A percentile compares a stretch with the other conserved stretches of the same genome.
These are phyloP conservation scores for Rubroshorea leprosula DNA, from an alignment of 345 rosid genomes.

Conservation along the genomic window DNA sequence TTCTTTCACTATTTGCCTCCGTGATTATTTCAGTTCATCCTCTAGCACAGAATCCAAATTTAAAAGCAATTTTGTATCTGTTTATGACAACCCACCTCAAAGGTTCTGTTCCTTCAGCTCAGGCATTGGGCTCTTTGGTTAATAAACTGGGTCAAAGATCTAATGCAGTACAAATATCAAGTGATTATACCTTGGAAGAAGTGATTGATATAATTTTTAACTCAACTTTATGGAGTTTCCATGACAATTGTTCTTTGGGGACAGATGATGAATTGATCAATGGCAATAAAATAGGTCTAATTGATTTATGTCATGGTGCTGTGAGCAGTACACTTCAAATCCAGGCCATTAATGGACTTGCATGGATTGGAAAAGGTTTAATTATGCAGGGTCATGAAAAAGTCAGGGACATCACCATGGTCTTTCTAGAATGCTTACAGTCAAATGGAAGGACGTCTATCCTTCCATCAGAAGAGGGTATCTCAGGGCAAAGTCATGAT, in stretches of 20 bases:
- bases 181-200: constrained; percentile 54
- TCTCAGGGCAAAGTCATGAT: constrained; percentile 20
- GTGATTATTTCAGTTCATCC: constrained; percentile 66
- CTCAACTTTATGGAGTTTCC: constrained; percentile 16
- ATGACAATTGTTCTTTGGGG: constrained; percentile 17
- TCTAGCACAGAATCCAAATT: constrained; percentile 51
- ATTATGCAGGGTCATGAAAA: constrained; percentile 84
- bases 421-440: constrained; percentile 54
- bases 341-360: constrained; percentile 63
- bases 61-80: constrained; percentile 35
- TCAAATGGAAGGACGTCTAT: constrained; percentile 25
- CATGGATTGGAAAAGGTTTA: constrained; percentile 95
- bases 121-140: constrained; percentile 81
- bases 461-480: constrained; percentile 13
- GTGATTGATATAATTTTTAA: constrained; percentile 59
- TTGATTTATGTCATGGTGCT: constrained; percentile 34
- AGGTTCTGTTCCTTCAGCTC: constrained; percentile 68
- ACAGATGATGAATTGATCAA: constrained; percentile 17
- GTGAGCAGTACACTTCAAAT: constrained; percentile 37
- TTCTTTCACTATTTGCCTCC: constrained; percentile 67
- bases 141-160: constrained; percentile 54
- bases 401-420: constrained; percentile 51
- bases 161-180: constrained; percentile 23
- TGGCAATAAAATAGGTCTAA: constrained; percentile 29
- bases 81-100: constrained; percentile 41